Conservation (phyloP, 2,329 filamentous ascomycete species). For the Falciphora oryzae region DNA sequence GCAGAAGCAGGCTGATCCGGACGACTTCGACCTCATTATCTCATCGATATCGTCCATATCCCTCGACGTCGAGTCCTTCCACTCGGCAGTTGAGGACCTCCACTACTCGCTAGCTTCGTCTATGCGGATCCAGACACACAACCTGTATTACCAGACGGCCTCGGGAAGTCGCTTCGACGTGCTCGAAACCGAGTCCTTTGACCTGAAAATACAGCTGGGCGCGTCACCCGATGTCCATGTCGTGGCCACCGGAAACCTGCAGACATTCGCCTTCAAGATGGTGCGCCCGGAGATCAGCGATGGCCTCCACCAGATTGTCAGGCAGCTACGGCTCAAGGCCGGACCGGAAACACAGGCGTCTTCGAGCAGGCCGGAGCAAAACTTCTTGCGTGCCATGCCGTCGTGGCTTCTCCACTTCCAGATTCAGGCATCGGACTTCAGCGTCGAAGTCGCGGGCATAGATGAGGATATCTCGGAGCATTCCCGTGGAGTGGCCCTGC, state of each 20-base stretch:
- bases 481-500: slow-evolving; percentile 75
- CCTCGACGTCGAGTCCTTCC: slow-evolving; percentile 90
- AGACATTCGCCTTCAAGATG: slow-evolving; percentile 85
- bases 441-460: slow-evolving; percentile 82
- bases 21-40: slow-evolving; percentile 92
- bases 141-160: slow-evolving; percentile 90
- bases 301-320: slow-evolving; percentile 85
- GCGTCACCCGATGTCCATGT: slow-evolving; percentile 84
- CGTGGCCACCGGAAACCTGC: slow-evolving; percentile 69
- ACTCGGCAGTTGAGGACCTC: slow-evolving; percentile 74
- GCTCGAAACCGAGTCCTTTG: slow-evolving; percentile 79
- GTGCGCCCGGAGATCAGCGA: slow-evolving; percentile 89
- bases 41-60: slow-evolving; percentile 92
- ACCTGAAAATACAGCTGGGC: slow-evolving; percentile 78
- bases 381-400: slow-evolving; percentile 73
- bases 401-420: slow-evolving; percentile 79
- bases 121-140: slow-evolving; percentile 76
- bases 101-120: slow-evolving; percentile 84
- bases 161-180: slow-evolving; percentile 79
- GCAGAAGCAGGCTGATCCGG: slow-evolving; percentile 55
- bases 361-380: slow-evolving; percentile 28
- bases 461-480: slow-evolving; percentile 79
- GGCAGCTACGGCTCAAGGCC: slow-evolving; percentile 69
- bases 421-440: slow-evolving; percentile 83
- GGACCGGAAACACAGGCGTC: slow-evolving; percentile 53